A percentile compares a stretch with the other conserved stretches of the same genome.
Evolutionary conservation across 306 rosid species (phyloP).

Genomic region (Spatholobus suberectus): DNA sequence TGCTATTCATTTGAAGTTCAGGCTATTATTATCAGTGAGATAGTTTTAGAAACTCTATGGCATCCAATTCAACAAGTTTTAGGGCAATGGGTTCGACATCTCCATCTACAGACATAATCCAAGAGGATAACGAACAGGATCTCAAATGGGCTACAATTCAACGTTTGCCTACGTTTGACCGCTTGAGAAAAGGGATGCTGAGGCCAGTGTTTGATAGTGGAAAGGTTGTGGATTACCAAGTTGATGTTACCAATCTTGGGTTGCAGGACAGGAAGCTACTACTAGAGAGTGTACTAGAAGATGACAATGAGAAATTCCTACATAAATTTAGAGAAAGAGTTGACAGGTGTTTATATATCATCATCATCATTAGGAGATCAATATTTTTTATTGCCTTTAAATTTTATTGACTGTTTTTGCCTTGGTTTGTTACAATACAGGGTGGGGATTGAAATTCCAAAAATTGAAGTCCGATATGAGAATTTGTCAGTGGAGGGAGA

Average conservation of each 20-base stretch:
- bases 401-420: too few relatives aligned
- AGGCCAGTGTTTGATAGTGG: slow-evolving; percentile 53
- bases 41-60: too few relatives aligned
- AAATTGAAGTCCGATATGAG: slow-evolving; percentile 60
- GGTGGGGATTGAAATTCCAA: slow-evolving; percentile 69
- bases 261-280: slow-evolving; percentile 55
- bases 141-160: slow-evolving; percentile 76
- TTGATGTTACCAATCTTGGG: slow-evolving; percentile 61
- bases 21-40: too few relatives aligned
- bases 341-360: slow-evolving; percentile 45
- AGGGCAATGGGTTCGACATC: too few relatives aligned
- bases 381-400: too few relatives aligned
- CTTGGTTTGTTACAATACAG: slow-evolving; percentile 22
- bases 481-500: slow-evolving; percentile 66
- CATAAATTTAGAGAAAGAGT: slow-evolving; percentile 47
- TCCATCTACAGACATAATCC: slow-evolving; percentile 3
- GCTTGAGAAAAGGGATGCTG: slow-evolving; percentile 66
- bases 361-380: too few relatives aligned
- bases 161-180: slow-evolving; percentile 65
- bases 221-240: slow-evolving; percentile 35
- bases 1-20: too few relatives aligned
- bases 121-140: slow-evolving; percentile 60
- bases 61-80: too few relatives aligned
- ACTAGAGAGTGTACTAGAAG: slow-evolving; percentile 38
- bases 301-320: slow-evolving; percentile 66